These are phyloP conservation scores for Scedosporium aurantiacum DNA, from an alignment of 2,329 filamentous ascomycete genomes.

Conservation along the genomic window DNA sequence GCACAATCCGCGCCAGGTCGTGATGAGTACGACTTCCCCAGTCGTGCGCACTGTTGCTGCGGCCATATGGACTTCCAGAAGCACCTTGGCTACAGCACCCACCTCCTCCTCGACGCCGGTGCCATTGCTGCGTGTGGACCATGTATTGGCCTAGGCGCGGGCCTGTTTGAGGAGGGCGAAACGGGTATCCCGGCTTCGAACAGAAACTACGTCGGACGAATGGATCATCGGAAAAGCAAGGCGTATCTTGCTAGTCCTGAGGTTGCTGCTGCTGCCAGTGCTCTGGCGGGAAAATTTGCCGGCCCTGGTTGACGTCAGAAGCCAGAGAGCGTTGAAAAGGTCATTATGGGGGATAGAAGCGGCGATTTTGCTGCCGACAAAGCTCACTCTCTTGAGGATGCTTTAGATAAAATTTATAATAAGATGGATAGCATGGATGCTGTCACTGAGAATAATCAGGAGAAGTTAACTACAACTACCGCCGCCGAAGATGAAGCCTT, in stretches of 20 bases:
- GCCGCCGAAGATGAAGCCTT: slow-evolving; percentile 24
- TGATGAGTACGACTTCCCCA: slow-evolving; percentile 21
- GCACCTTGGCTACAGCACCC: slow-evolving; percentile 87
- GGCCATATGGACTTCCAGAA: slow-evolving; percentile 70
- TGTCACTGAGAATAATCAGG: slow-evolving; percentile 18
- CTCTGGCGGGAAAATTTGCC: slow-evolving; percentile 58
- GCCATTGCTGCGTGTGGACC: slow-evolving; percentile 66
- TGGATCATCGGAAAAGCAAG: slow-evolving; percentile 70
- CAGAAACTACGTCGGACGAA: slow-evolving; percentile 83
- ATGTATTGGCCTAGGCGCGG: slow-evolving; percentile 73
- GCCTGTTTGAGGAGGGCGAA: slow-evolving; percentile 74
- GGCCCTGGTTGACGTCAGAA: slow-evolving; percentile 71
- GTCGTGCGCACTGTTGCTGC: slow-evolving; percentile 83
- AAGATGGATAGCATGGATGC: slow-evolving; percentile 55
- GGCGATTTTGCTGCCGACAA: slow-evolving; percentile 53
- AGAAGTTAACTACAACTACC: slow-evolving; percentile 9
- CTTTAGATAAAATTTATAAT: slow-evolving; percentile 58
- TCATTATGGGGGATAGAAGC: slow-evolving; percentile 60
- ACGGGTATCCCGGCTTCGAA: slow-evolving; percentile 76
- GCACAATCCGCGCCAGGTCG: slow-evolving; percentile 35
- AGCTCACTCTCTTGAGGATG: slow-evolving; percentile 56
- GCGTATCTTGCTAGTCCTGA: slow-evolving; percentile 85
- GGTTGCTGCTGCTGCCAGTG: slow-evolving; percentile 86
- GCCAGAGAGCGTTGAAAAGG: slow-evolving; percentile 56
- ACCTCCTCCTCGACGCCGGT: slow-evolving; percentile 70